Base-by-base conservation (phyloP, 371 early-diverging fungal genomes). In the Batkoa obscura region DNA sequence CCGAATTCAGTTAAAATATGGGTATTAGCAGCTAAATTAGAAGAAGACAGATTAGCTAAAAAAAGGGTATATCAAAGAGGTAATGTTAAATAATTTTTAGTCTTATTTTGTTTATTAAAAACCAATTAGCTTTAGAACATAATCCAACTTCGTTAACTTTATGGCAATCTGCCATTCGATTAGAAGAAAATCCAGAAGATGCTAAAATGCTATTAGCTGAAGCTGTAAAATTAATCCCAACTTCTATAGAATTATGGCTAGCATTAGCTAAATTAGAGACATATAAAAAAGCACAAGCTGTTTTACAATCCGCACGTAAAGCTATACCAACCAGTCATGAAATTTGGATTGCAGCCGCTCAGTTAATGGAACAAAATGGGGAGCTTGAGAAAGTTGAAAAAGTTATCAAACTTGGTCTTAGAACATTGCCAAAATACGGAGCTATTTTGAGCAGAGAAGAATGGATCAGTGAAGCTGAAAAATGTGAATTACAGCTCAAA, bases 291-390 rank as follows among this genome's bases (percentile, higher is more conserved):
- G 95, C 96, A 0, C 79, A 79, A 59, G 79, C 74, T 42, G 90
- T 94, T 6, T 70, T 97, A 42, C 93, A 93, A 65, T 76, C 80
- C 52, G 98, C 94, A 0, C 84, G 91, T n/a, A 63, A 70, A 32
- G 74, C 78, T 0, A 76, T 87, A 23, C 94, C 94, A 6, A 86
- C 90, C 0, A 83, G 85, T 50, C 88, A 89, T 66, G 94, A 94
- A 56, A 77, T 95, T 50, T 97, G 94, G 94, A 80, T 97, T 43
- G 80, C 90, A 4, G 95, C 90, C 30, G 94, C 94, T 17, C 79
- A 84, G 58, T 74, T 97, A 8, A 90, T 92, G 66, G 98, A 94
- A 62, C 72, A 80, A 46, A 74, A 88, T 55, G 83, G 77, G 5
- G 80, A 86, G 56, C 64, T 64, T 0, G 71, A 73, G 15, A 75